Conservation (phyloP, 2,329 filamentous ascomycete genomes). For the Fusarium sp. region DNA sequence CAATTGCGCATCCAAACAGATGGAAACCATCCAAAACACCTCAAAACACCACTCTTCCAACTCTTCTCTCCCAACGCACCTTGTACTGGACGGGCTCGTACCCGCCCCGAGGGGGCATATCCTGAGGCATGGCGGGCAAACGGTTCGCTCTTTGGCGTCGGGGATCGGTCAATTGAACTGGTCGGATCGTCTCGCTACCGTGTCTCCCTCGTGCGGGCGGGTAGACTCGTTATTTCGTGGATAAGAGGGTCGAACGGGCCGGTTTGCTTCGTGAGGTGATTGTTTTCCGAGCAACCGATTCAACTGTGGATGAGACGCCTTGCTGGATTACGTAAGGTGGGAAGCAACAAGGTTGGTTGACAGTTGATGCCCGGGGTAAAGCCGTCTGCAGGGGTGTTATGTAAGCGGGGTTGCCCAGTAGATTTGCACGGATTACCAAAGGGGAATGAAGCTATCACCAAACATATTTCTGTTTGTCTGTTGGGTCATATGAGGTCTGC, state of each 20-base stretch:
- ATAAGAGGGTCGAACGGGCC: not conserved
- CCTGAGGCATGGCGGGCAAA: slow-evolving; percentile 84
- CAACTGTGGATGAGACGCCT: slow-evolving; percentile 22
- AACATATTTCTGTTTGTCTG: not conserved
- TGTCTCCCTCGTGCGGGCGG: slow-evolving; percentile 28
- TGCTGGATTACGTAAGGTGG: slow-evolving; percentile 42
- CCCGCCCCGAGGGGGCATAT: slow-evolving; percentile 95
- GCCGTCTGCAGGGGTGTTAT: slow-evolving; percentile 5
- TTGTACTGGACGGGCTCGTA: slow-evolving; percentile 98
- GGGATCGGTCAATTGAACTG: slow-evolving; percentile 13
- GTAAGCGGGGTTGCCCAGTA: slow-evolving; percentile 27
- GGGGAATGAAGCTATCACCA: slow-evolving; percentile 27
- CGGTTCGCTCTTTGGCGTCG: slow-evolving; percentile 23
- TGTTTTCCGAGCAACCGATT: slow-evolving; percentile 38
- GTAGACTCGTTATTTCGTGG: not conserved
- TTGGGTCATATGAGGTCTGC: not conserved
- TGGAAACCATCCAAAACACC: no score
- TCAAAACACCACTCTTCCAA: no score
- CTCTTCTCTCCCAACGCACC: slow-evolving; percentile 64
- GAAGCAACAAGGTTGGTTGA: not conserved
- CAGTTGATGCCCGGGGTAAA: slow-evolving; percentile 10
- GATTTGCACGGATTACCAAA: slow-evolving; percentile 32
- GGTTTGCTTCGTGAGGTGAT: slow-evolving; percentile 42
- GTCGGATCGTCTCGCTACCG: slow-evolving; percentile 14
- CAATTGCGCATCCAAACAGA: no score